Evolutionary conservation across 1,139 yeast species (phyloP).

Genomic region (Debaryomycetaceae sp.): DNA sequence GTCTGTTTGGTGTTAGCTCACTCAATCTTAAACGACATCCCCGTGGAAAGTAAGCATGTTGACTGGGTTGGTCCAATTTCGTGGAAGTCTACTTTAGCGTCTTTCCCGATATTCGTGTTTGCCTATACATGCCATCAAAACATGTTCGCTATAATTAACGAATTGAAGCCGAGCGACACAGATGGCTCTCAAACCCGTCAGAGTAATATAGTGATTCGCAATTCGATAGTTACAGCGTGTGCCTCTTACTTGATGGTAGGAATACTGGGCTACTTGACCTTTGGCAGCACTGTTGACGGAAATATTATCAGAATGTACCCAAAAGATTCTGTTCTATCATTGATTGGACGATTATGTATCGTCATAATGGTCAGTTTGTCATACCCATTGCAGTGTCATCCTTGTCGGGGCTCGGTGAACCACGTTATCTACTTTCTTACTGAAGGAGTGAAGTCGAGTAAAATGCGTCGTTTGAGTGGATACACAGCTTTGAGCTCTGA

Average conservation of each 20-base stretch:
- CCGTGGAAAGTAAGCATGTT: constrained; percentile 17
- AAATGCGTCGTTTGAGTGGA: constrained; percentile 10
- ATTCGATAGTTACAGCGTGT: constrained; percentile 58
- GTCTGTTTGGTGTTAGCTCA: constrained; percentile 70
- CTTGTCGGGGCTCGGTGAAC: constrained; percentile 69
- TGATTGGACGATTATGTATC: constrained; percentile 68
- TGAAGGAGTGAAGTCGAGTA: constrained; percentile 23
- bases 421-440: constrained; percentile 57
- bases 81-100: constrained; percentile 31
- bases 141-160: constrained; percentile 87
- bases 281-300: constrained; percentile 70
- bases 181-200: constrained; percentile 50
- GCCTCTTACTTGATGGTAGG: constrained; percentile 72
- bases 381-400: constrained; percentile 75
- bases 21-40: constrained; percentile 42
- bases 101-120: constrained; percentile 88
- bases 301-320: constrained; percentile 73
- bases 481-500: constrained; percentile 18
- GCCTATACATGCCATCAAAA: constrained; percentile 96
- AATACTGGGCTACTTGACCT: constrained; percentile 78
- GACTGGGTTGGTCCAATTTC: constrained; percentile 39
- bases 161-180: constrained; percentile 31
- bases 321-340: constrained; percentile 50
- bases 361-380: constrained; percentile 67
- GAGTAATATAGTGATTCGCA: constrained; percentile 51